Evolutionary conservation across 352 stramenopile species (phyloP), one percentile per base, ranked within the genome.

Genomic region (Phytophthora brassicae): DNA sequence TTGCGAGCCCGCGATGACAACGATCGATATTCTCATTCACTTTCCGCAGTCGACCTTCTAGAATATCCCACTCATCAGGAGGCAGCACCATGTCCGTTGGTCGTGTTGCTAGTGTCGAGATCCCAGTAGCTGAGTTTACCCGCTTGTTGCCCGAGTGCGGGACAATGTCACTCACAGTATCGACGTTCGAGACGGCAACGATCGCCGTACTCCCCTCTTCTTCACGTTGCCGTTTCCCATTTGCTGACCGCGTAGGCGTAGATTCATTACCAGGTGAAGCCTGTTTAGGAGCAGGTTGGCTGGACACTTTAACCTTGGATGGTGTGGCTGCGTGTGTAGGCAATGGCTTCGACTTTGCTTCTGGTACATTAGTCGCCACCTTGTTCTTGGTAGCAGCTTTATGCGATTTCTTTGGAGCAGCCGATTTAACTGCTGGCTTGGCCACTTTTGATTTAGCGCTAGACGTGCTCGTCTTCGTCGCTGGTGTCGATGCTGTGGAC

Each of bases 11-110:
- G 20, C 70, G 73, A 44, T 88, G 79, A 42, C 78, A 88, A 35
- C 77, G 77, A 48, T 86, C 81, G 13, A 90, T 83, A 31, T 79
- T 82, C 55, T 90, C 79, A 47, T 87, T 90, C 42, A 85, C 70
- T 54, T 87, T 88, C 14, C 79, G 79, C 11, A 90, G 57, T 8
- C 81, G 76, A 31, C 74, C 75, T 42, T 88, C 75, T 22, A 87
- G 38, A 3, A 90, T 75, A 60, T 88, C 81, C 63, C 80, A 90
- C 49, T 88, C 79, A 43, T 90, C 79, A 2, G 74, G 76, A 47
- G 78, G 77, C 28, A 86, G 60, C 53, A 82, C 64, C 45, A 81
- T 48, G 28, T 84, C 74, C 5, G 60, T 59, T 26, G 58, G 17
- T 1, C 70, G 70, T 43, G 68, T 64, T 31, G 77, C 75, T 51